Conservation (phyloP, 305 asterid species). For the Fraxinus sp. region DNA sequence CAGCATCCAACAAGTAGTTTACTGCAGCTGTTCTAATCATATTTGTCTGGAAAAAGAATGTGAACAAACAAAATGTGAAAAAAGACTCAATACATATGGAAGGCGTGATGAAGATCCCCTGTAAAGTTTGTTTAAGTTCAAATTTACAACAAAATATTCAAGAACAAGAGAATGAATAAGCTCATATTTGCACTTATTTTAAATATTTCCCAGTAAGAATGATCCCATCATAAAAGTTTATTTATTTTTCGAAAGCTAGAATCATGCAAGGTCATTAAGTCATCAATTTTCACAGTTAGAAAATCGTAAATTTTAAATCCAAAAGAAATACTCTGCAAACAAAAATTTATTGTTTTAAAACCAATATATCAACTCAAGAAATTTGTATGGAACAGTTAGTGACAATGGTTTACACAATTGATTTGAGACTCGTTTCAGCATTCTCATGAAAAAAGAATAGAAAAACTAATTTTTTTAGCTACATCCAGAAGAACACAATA, state of each 20-base stretch:
- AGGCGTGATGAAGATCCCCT: conserved; percentile 12
- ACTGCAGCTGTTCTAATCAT: conserved; percentile 80
- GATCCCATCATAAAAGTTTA: neutral
- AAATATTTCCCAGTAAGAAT: neutral
- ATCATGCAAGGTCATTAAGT: neutral
- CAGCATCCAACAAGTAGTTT: conserved; percentile 89
- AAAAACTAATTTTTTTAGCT: neutral
- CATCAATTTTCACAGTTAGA: neutral
- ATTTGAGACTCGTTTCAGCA: neutral
- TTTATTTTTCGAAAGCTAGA: neutral
- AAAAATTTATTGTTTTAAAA: neutral
- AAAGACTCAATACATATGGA: conserved; percentile 1
- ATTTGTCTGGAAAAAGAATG: conserved; percentile 55
- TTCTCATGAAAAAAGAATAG: neutral
- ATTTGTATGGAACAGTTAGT: neutral
- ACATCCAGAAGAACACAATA: neutral
- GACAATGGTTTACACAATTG: neutral
- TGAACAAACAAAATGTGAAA: conserved; percentile 15
- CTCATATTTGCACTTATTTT: neutral
- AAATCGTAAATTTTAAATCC: neutral
- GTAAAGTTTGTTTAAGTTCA: neutral
- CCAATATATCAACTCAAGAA: neutral
- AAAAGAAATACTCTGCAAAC: neutral
- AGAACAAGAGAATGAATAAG: neutral
- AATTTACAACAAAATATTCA: neutral